Evolutionary conservation across 768 basidiomycete species (phyloP), one percentile per base, ranked within the genome.

Genomic region (Pleurotus cornucopiae): DNA sequence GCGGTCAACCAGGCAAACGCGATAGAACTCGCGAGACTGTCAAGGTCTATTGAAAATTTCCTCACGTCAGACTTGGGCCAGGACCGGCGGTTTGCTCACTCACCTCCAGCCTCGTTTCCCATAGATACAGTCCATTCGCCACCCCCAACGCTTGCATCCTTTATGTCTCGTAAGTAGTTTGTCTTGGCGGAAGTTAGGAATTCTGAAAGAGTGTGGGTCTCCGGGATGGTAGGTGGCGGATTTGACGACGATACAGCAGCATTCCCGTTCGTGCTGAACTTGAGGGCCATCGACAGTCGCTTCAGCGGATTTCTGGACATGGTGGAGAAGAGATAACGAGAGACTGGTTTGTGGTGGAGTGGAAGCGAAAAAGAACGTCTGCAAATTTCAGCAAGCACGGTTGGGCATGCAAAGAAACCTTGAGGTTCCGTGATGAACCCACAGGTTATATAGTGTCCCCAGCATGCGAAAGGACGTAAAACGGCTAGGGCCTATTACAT

Each of bases 41-140:
- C 97, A 34, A 98, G 83, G 70, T 99, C 96, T 98, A 47, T 14
- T n/a, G 30, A 11, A 11, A 9, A 11, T 34, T 34, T 34, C 30
- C 30, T 34, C 9, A 4, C 30, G 7, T 34, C 30, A 34, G 30
- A 34, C 30, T 34, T 34, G 51, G 39, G 37, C 30, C 20, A 26
- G 30, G 14, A 38, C 23, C 16, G 3, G 14, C n/a, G 40, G 11
- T 46, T 25, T 26, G n/a, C 26, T 16, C 16, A 64, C 73, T 57
- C 67, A 95, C 96, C 96, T 64, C 95, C 95, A 12, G 96, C 93
- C 71, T 98, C 96, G 68, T 99, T 99, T 0, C 96, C 95, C 86
- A 94, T 91, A 0, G 86, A 88, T 4, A 97, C 76, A 0, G 83
- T 88, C 95, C 94, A 98, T 46, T 84, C 80, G 5, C 67, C 61